These are phyloP conservation scores for Vigna nakashimae DNA, from an alignment of 306 rosid genomes.

Conservation along the genomic window DNA sequence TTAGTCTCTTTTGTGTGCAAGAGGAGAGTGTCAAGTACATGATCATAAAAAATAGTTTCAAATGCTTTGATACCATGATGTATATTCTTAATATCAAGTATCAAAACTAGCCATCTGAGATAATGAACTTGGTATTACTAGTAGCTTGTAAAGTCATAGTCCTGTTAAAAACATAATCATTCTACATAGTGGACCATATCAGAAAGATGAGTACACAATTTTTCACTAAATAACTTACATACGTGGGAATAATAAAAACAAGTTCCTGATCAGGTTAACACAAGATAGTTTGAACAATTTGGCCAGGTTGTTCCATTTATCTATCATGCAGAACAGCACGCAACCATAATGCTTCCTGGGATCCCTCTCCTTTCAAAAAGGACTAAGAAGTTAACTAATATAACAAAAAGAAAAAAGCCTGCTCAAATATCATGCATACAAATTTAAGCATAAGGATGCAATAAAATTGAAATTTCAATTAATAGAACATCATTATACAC, in stretches of 20 bases:
- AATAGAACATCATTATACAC: not conserved
- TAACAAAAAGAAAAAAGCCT: not conserved
- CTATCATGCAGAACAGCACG: constrained; percentile 28
- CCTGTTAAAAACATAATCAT: constrained; percentile 6
- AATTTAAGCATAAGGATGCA: not conserved
- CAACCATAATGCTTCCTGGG: constrained; percentile 3
- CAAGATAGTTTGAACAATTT: constrained; percentile 6
- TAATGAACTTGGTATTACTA: constrained; percentile 30
- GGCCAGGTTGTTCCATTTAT: constrained; percentile 13
- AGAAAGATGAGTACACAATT: constrained; percentile 29
- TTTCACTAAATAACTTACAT: constrained; percentile 13
- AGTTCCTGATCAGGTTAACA: not conserved
- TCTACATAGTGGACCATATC: not conserved
- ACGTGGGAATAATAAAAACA: not conserved
- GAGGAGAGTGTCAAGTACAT: not conserved
- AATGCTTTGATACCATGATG: constrained; percentile 2
- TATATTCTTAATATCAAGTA: constrained; percentile 10
- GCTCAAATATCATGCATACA: not conserved
- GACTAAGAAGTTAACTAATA: not conserved
- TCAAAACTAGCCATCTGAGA: constrained; percentile 10
- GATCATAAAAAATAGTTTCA: constrained; percentile 28
- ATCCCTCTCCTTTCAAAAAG: constrained; percentile 14
- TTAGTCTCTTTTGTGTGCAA: not conserved
- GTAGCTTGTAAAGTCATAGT: constrained; percentile 13
- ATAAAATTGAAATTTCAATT: not conserved